These are phyloP conservation scores for Cutaneotrichosporon mucoides DNA, from an alignment of 1,284 basidiomycete genomes.

Conservation along the genomic window DNA sequence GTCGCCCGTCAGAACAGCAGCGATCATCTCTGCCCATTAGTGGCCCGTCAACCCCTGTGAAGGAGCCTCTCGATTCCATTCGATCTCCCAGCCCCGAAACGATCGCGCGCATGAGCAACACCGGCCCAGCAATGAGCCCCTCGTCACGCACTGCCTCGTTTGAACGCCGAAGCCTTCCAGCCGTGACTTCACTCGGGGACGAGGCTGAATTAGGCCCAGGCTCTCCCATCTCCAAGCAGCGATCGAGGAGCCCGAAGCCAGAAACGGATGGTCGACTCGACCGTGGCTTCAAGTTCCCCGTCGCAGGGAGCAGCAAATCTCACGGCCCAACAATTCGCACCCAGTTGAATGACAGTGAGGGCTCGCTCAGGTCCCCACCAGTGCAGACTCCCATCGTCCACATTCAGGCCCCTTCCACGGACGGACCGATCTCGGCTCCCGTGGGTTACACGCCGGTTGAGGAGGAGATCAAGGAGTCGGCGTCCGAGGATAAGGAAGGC, in stretches of 20 bases:
- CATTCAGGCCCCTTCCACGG: conserved; percentile 20
- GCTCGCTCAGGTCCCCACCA: not conserved
- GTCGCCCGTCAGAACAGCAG: conserved; percentile 33
- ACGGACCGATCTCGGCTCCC: conserved; percentile 17
- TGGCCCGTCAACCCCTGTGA: conserved; percentile 19
- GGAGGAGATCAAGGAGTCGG: not conserved
- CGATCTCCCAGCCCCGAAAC: conserved; percentile 46
- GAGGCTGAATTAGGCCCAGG: not conserved
- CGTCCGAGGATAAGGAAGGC: not conserved
- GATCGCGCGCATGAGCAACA: conserved; percentile 46
- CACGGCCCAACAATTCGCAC: not conserved
- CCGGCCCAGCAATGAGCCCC: conserved; percentile 21
- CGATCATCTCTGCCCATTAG: conserved; percentile 32
- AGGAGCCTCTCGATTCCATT: conserved; percentile 26
- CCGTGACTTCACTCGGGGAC: not conserved
- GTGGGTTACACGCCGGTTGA: conserved; percentile 14
- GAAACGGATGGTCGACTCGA: conserved; percentile 48
- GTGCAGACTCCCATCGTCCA: conserved; percentile 17
- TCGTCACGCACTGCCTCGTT: conserved; percentile 12
- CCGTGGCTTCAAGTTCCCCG: conserved; percentile 47
- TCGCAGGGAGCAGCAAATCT: not conserved
- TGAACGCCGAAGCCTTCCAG: conserved; percentile 4
- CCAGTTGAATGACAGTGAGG: not conserved
- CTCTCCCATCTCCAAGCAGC: not conserved
- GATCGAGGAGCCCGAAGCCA: conserved; percentile 44